phyloP scores from a whole-genome alignment of 768 basidiomycete genomes.

The Lactarius trivialis region DNA sequence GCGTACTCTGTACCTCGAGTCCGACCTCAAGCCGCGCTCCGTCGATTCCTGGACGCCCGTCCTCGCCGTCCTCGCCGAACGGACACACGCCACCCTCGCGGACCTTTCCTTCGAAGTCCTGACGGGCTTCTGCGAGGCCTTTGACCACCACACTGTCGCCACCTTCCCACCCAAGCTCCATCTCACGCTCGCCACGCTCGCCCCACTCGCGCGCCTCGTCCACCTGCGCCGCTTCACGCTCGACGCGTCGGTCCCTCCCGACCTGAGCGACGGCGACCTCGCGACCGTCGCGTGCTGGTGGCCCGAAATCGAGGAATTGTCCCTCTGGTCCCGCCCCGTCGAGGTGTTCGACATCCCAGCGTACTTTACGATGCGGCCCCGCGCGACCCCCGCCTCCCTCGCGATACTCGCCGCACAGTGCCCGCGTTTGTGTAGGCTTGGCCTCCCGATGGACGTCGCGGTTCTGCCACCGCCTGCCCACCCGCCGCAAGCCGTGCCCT shows the following conservation, averaged over 20 bases:
- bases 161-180: slow-evolving; percentile 21
- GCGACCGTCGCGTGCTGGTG: slow-evolving; percentile 28
- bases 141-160: slow-evolving; percentile 15
- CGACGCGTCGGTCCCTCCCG: slow-evolving; percentile 26
- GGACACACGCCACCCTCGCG: slow-evolving; percentile 8
- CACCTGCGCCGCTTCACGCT: slow-evolving; percentile 26
- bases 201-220: slow-evolving; percentile 26
- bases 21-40: slow-evolving; percentile 22
- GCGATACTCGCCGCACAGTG: slow-evolving; percentile 24
- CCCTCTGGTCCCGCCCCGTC: slow-evolving; percentile 25
- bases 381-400: slow-evolving; percentile 25
- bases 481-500: not conserved
- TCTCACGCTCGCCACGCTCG: slow-evolving; percentile 26
- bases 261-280: slow-evolving; percentile 26
- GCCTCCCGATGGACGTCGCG: slow-evolving; percentile 24
- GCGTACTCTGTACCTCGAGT: slow-evolving; percentile 18
- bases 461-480: slow-evolving; percentile 3
- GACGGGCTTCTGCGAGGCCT: slow-evolving; percentile 23
- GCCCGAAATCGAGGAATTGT: slow-evolving; percentile 27
- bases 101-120: slow-evolving; percentile 19
- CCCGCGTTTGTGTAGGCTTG: slow-evolving; percentile 23
- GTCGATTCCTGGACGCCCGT: slow-evolving; percentile 22
- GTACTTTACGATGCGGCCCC: slow-evolving; percentile 21
- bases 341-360: slow-evolving; percentile 21
- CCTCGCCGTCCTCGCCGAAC: slow-evolving; percentile 19